Evolutionary conservation across 208 protist genomes (phyloP).

Genomic region (Trypanosoma grayi): DNA sequence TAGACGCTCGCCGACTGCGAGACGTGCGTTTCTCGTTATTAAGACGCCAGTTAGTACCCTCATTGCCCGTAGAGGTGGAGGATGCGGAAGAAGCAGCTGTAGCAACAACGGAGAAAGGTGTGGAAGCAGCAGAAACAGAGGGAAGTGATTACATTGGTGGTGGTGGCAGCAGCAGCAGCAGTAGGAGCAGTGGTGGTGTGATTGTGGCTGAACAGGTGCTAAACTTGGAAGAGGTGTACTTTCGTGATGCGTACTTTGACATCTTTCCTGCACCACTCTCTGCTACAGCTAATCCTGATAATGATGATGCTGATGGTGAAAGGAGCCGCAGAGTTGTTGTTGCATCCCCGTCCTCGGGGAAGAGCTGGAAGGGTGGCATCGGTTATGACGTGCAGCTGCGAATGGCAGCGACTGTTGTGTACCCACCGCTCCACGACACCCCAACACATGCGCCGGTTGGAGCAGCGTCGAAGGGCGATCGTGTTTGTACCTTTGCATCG

Average conservation of each 20-base stretch:
- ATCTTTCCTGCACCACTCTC: slow-evolving; percentile 26
- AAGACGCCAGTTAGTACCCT: slow-evolving; percentile 24
- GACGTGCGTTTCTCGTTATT: slow-evolving; percentile 23
- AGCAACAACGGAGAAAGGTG: neutral
- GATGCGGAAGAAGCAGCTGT: neutral
- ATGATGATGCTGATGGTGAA: neutral
- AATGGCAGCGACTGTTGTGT: slow-evolving; percentile 13
- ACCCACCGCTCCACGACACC: slow-evolving; percentile 17
- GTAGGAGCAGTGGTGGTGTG: neutral
- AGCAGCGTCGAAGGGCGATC: slow-evolving; percentile 9
- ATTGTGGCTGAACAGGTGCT: slow-evolving; percentile 10
- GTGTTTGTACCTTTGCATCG: slow-evolving; percentile 26
- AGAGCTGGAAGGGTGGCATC: neutral
- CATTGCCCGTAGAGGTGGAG: neutral
- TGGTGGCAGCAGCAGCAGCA: neutral
- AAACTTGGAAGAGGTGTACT: slow-evolving; percentile 41
- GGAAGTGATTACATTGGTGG: neutral
- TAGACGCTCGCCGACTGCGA: slow-evolving; percentile 8
- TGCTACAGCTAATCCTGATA: neutral
- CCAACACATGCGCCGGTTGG: neutral
- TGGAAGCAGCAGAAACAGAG: neutral
- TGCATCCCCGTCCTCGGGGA: neutral
- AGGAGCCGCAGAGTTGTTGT: neutral
- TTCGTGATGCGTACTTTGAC: slow-evolving; percentile 49
- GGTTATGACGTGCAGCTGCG: slow-evolving; percentile 3